A percentile compares a stretch with the other conserved stretches of the same genome.
Conservation (phyloP, 2,329 filamentous ascomycete species). For the Botrytis tulipae region DNA sequence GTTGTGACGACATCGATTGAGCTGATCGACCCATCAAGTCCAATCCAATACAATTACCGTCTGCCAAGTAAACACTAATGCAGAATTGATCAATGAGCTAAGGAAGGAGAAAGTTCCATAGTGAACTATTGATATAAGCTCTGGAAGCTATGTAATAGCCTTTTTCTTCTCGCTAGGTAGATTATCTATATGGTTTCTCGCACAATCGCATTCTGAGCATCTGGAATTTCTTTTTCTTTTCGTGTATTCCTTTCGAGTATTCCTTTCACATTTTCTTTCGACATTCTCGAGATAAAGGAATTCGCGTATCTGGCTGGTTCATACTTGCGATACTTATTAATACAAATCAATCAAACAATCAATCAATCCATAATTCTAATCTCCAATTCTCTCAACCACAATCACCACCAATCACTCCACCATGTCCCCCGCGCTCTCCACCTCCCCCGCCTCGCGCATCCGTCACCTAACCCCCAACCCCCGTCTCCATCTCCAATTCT, state of each 20-base stretch:
- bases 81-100: background rate
- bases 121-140: conserved; percentile 2
- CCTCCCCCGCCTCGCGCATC: background rate
- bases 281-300: background rate
- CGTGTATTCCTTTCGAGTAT: background rate
- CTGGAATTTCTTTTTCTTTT: background rate
- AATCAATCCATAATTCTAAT: background rate
- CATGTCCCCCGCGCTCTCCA: background rate
- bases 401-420: background rate
- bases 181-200: background rate
- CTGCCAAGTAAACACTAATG: background rate
- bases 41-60: background rate
- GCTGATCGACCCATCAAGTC: background rate
- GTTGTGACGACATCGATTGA: conserved; percentile 10
- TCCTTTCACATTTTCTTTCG: no score
- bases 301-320: no score
- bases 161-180: background rate
- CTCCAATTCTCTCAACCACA: background rate
- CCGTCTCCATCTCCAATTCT: conserved; percentile 3
- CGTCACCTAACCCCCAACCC: conserved; percentile 9
- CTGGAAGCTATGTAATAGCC: background rate
- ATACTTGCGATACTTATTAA: background rate
- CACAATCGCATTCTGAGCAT: background rate
- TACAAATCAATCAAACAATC: background rate
- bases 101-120: background rate